Base-by-base conservation (phyloP, 192 early-diverging fungal genomes). In the Backusella parvicylindrica region DNA sequence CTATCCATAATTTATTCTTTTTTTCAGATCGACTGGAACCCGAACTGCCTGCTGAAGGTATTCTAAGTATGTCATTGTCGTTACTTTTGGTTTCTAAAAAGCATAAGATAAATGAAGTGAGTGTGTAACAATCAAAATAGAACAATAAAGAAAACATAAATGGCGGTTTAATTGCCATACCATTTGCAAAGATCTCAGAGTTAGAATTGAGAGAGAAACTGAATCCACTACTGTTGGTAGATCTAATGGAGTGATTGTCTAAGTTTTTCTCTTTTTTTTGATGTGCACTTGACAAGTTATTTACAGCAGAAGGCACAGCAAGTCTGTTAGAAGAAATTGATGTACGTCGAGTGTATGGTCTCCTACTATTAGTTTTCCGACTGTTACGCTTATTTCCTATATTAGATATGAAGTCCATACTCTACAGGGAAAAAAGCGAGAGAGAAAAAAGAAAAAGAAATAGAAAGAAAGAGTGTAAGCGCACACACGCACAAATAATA, bases 341-440 rank as follows among this genome's bases (percentile, higher is more conserved):
- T 3, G 68, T 70, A 43, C 68, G 38, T 70, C 68, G 38, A 38
- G 37, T 70, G 28, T 70, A 70, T 41, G 68, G 41, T 47, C 68
- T 23, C 47, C 68, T 70, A 43, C 68, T 70, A 13, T 23, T 70
- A 11, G 53, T 60, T 40, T 70, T 70, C 31, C 68, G 38, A 26
- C 23, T 70, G 26, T 70, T 70, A 43, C 68, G 68, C 26, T 70
- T 70, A 41, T 70, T 70, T 28, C 68, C 68, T 28, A 69, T 69
- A 69, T 69, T 69, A 7, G 68, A 69, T 43, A 69, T 43, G 38
- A 69, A 69, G 40, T 69, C 68, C 68, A 69, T 69, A 56, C 18
- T 56, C 50, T 53, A 53, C 6, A 23, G 21, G 9, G 21, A 53
- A 53, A 56, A 56, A 47, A 47, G 43, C 16, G 18, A 47, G 6